Evolutionary conservation across 352 stramenopile genomes (phyloP), one percentile per base, ranked within the genome.

Genomic region (Pythium insidiosum): DNA sequence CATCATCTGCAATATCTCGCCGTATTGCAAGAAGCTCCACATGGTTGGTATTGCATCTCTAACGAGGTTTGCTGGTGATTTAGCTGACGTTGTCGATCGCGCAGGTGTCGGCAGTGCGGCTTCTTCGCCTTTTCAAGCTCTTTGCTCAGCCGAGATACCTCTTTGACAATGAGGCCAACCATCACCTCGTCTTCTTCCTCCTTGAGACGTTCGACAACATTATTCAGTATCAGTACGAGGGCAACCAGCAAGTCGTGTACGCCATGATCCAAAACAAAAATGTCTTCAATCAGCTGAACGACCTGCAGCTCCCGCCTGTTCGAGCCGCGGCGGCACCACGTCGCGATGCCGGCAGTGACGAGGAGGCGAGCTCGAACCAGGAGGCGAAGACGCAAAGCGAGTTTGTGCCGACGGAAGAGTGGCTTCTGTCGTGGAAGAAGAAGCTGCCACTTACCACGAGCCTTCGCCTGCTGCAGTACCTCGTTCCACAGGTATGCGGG

Each of bases 161-260:
- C 9, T 98, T 98, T 50, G 84, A 94, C 50, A 93, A 94, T 40
- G 94, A 98, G 48, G 93, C 90, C 15, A 98, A 98, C 47, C 87
- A 98, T 59, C 74, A 91, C 37, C 84, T 98, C 44, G 78, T 99
- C 20, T 96, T 95, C 21, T 90, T 98, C 31, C 54, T 99, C 34
- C 72, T 99, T 24, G 95, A 99, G 66, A 93, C 97, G 5, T 99
- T 99, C 60, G 97, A 98, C 71, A 99, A 99, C 68, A 96, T 99
- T 40, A 97, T 99, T 56, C 96, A 99, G 77, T 99, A 99, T 55
- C 96, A 99, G 66, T 90, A 89, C 56, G 69, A 85, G 37, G 95
- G 95, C 41, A 99, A 99, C 67, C 78, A 96, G 38, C 94, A 99
- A 59, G 73, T 99, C 22, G 77, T 99, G 10, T 99, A 99, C 65